Percentiles rank a stretch among this genome's conserved stretches.
Evolutionary conservation across 768 basidiomycete genomes (phyloP).

Genomic region (Suillus fuscotomentosus): DNA sequence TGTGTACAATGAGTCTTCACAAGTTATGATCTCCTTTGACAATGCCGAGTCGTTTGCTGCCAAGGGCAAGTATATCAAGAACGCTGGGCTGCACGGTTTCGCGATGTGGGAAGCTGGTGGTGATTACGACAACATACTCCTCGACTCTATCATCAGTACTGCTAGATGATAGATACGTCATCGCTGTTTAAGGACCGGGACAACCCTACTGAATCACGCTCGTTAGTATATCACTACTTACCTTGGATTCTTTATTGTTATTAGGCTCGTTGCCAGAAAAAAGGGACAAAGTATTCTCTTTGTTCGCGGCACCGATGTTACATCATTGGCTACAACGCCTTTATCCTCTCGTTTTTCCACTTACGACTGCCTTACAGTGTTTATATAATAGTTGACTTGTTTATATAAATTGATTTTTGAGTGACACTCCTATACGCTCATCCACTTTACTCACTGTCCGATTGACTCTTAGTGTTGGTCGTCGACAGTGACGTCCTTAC

Average conservation of each 20-base stretch:
- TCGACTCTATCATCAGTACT: slow-evolving; percentile 49
- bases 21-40: slow-evolving; percentile 68
- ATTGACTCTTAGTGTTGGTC: too few relatives aligned
- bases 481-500: too few relatives aligned
- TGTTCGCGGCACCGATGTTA: neutral
- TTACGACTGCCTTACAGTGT: neutral
- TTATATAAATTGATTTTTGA: neutral
- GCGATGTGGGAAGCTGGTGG: slow-evolving; percentile 73
- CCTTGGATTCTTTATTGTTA: neutral
- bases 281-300: neutral
- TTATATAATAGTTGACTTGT: neutral
- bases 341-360: neutral
- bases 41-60: slow-evolving; percentile 53
- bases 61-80: slow-evolving; percentile 61
- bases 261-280: neutral
- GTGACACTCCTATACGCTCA: neutral
- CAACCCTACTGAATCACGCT: neutral
- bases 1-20: slow-evolving; percentile 55
- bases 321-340: neutral
- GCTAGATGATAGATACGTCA: neutral
- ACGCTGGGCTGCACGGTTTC: slow-evolving; percentile 58
- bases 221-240: neutral
- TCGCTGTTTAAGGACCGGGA: neutral
- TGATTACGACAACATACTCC: slow-evolving; percentile 55
- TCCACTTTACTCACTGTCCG: too few relatives aligned